These are phyloP conservation scores for Nicotiana undulata DNA, from an alignment of 257 asterid species.

Conservation along the genomic window DNA sequence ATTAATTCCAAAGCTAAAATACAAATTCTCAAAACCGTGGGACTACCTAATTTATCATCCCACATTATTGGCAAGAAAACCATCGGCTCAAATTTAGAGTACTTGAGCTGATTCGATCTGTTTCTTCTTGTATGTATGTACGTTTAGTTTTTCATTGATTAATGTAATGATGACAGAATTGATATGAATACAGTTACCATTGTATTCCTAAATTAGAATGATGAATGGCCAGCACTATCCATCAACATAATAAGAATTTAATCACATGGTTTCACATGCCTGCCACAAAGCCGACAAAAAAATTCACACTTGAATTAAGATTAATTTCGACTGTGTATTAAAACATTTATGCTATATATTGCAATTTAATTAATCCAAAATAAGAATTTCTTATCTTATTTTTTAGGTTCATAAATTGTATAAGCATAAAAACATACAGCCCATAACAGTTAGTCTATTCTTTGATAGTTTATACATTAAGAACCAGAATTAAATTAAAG, in stretches of 20 bases:
- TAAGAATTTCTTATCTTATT: no score
- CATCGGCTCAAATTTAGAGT: neutral
- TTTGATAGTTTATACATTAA: no score
- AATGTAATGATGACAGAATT: neutral
- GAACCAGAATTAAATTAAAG: neutral
- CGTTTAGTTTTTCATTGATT: neutral
- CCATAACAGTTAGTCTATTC: no score
- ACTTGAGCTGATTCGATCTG: neutral
- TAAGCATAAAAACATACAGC: no score
- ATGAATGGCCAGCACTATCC: neutral
- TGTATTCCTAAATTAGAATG: neutral
- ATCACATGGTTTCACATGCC: neutral
- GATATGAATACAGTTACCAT: neutral
- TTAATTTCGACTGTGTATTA: no score
- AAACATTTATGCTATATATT: no score
- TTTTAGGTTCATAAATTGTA: no score
- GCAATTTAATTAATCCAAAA: no score
- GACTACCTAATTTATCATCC: neutral
- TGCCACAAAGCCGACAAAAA: no score
- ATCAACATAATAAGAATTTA: neutral
- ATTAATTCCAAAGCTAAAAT: neutral
- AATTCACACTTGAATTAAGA: no score
- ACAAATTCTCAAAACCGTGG: conserved; percentile 5
- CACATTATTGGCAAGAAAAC: neutral
- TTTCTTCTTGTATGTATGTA: neutral